phyloP scores from a whole-genome alignment of 441 rosid species.

The Populus trichocarpa region DNA sequence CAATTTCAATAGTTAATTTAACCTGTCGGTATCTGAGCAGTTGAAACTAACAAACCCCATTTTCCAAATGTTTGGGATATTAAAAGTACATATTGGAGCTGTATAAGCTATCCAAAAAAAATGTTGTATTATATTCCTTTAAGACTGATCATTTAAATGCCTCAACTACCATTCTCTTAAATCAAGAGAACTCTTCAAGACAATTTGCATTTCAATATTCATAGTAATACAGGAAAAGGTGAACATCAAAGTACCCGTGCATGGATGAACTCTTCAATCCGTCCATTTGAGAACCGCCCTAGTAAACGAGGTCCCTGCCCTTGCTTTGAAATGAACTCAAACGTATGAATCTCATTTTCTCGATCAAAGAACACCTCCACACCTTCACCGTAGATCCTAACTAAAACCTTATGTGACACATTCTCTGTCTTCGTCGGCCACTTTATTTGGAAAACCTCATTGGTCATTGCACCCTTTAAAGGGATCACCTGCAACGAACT shows the following conservation, averaged over 20 bases:
- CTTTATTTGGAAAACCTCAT: slow-evolving; percentile 63
- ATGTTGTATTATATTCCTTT: background rate
- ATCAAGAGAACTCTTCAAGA: background rate
- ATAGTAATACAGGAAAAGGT: background rate
- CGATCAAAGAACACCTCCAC: slow-evolving; percentile 85
- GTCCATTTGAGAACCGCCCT: slow-evolving; percentile 72
- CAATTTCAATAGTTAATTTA: background rate
- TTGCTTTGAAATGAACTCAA: slow-evolving; percentile 83
- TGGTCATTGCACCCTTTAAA: slow-evolving; percentile 78
- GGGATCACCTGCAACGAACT: slow-evolving; percentile 59
- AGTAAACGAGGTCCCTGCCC: slow-evolving; percentile 88
- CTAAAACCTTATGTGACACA: slow-evolving; percentile 63
- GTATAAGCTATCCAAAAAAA: background rate
- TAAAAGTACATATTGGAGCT: background rate
- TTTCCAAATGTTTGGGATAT: background rate
- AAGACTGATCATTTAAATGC: background rate
- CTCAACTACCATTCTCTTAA: background rate
- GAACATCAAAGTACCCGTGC: slow-evolving; percentile 57
- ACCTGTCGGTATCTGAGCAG: background rate
- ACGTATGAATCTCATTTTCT: slow-evolving; percentile 73
- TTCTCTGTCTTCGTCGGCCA: slow-evolving; percentile 48
- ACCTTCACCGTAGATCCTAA: slow-evolving; percentile 92
- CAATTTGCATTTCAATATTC: background rate
- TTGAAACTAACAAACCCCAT: background rate
- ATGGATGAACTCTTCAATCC: slow-evolving; percentile 85